A percentile compares a stretch with the other conserved stretches of the same genome.
phyloP scores from a whole-genome alignment of 1,284 basidiomycete genomes.

The Apiotrichum veenhuisii region DNA sequence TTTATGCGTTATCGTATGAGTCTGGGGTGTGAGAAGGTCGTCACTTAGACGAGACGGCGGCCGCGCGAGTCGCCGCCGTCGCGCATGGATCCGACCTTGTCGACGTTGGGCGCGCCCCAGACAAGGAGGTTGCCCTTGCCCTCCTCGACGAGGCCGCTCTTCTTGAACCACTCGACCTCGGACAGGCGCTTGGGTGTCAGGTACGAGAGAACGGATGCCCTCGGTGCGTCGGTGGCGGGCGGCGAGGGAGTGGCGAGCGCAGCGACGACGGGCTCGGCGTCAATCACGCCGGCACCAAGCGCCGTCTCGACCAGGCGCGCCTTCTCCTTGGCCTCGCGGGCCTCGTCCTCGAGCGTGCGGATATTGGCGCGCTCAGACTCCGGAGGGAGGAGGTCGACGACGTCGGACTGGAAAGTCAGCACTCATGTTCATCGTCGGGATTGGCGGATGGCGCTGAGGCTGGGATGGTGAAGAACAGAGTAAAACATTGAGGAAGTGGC shows the following conservation, averaged over 20 bases:
- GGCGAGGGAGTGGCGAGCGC: background rate
- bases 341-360: slow-evolving; percentile 48
- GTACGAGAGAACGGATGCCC: slow-evolving; percentile 18
- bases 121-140: slow-evolving; percentile 35
- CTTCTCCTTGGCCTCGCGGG: slow-evolving; percentile 37
- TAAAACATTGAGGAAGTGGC: no score
- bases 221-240: background rate
- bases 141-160: slow-evolving; percentile 32
- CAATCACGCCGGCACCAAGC: background rate
- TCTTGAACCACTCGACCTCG: slow-evolving; percentile 35
- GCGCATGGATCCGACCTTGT: slow-evolving; percentile 29
- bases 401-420: slow-evolving; percentile 40
- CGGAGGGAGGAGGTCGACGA: slow-evolving; percentile 48
- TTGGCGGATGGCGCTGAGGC: no score
- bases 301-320: background rate
- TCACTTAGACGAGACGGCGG: slow-evolving; percentile 1
- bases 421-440: no score
- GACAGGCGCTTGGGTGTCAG: slow-evolving; percentile 28
- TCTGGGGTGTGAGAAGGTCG: background rate
- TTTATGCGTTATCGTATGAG: background rate
- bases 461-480: no score
- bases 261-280: background rate
- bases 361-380: slow-evolving; percentile 39
- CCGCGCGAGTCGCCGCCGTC: slow-evolving; percentile 12
- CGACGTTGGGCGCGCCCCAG: slow-evolving; percentile 40